Base-by-base conservation (phyloP, 2,329 filamentous ascomycete genomes). In the Raffaelea albimanens region DNA sequence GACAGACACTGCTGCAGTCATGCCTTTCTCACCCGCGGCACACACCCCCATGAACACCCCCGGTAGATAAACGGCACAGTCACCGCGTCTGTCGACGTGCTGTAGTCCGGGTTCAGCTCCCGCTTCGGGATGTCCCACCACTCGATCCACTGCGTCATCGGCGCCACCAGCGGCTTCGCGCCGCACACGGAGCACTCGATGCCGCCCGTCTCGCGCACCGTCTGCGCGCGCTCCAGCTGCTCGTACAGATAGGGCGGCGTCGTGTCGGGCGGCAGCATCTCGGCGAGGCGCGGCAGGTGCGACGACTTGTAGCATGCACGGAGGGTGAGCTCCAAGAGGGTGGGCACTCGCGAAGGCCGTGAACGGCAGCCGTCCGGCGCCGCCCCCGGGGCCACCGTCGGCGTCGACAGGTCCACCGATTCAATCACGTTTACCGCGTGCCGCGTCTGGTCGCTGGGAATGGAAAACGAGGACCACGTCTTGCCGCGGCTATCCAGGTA, bases 91-190 rank as follows among this genome's bases (percentile, higher is more conserved):
- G 39, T 23, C 20, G 33, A 16, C 34, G 14, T 38, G 14, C 31
- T 10, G 10, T 34, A 34, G 10, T 7, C 34, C 18, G 13, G 34
- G 11, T 47, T 46, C 16, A 48, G 13, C 25, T 52, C 52, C 4
- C 21, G 18, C 48, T 47, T 44, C 21, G 46, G 50, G 21, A 67
- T 55, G 49, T 73, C 67, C 59, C 74, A 78, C 75, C 80, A 83
- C 56, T 83, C 80, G 8, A 83, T 62, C 80, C 80, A 83, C 56
- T 79, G 70, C 0, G 73, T 65, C 3, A 70, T 61, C 3, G 79
- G 73, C 20, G 52, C 48, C 8, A 75, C 63, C 7, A 79, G 63
- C 4, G 75, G 69, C 33, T n/a, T 57, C 23, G 69, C 68, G 21
- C 61, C 55, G 56, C 80, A 83, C 0, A 68, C 63, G 1, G 74